Base-by-base conservation (phyloP, 192 early-diverging fungal genomes). In the Coemansia sp. region DNA sequence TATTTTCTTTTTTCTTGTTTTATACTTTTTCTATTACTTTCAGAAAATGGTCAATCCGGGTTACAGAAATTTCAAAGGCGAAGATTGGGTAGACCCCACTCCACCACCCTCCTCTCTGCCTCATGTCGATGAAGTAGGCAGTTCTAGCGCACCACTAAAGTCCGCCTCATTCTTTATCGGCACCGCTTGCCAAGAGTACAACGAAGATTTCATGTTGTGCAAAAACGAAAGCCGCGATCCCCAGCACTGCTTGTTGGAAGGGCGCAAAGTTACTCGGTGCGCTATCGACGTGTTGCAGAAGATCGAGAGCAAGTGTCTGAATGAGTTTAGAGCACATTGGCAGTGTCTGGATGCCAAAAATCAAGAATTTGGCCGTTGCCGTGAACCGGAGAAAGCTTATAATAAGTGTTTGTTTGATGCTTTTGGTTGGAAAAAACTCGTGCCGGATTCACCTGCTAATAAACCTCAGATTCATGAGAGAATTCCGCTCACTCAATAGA, bases 191-290 rank as follows among this genome's bases (percentile, higher is more conserved):
- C 90, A 92, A 69, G 90, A 91, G 51, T 96, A 91, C 85, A 92
- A 89, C 69, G 93, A 96, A 67, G 96, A 99, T 73, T 99, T 92
- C 71, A 94, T 99, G 91, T 85, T 93, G 40, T 99, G 96, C 87
- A 99, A 97, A 84, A 86, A 88, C 69, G 93, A 96, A 65, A 90
- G 85, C 75, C 87, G 88, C 59, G 90, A 97, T 69, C 96, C 96
- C 7, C 76, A 86, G 60, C 91, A 95, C 69, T 99, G 96, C 66
- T 80, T 99, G 48, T 87, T 89, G 84, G 96, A 99, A 64, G 96
- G 96, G 12, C 86, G 95, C 66, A 93, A 93, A 69, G 95, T 97
- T 68, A 99, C 96, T 45, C 90, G 96, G 16, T 99, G 96, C 71
- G 92, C 92, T 36, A 86, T 94, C 60, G 90, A 94, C 64, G 69